Evolutionary conservation across 2,329 filamentous ascomycete genomes (phyloP), one percentile per base, ranked within the genome.

Genomic region (Colletotrichum tabaci): DNA sequence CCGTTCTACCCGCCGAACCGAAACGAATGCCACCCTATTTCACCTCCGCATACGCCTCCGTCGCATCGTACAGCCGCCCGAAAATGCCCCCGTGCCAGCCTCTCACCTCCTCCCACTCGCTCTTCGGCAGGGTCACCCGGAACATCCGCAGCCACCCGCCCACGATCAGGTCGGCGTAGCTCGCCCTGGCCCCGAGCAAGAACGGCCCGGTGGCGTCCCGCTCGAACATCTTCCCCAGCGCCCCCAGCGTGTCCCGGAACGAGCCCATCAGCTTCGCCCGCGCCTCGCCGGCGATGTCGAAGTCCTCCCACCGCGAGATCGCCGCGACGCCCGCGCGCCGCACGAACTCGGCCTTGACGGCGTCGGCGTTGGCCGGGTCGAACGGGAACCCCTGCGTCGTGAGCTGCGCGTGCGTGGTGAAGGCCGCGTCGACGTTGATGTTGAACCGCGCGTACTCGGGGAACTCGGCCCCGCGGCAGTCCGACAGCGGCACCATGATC

Each of bases 121-220:
- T 71, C 65, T 74, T 63, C 0, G 83, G 84, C 65, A 89, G 75
- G 35, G 80, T 82, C 16, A 50, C 76, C 4, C 74, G 72, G 64
- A 84, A 74, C 84, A 88, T 87, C 7, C 82, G 80, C 76, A 90
- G 66, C 88, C 89, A 91, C 0, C 80, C 87, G 1, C 88, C 88
- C 0, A 91, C 84, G 44, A 90, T 88, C 0, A 89, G 75, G 75
- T 91, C 89, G 1, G 87, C 88, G 80, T 90, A 89, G 55, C 76
- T 85, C 1, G 83, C 81, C 75, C 74, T 75, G 1, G 73, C 58
- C 0, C 87, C 88, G 2, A 88, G 79, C 1, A 90, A 30, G 60
- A 87, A 90, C 0, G 87, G 85, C 8, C 87, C 87, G 15, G 72
- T 78, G 0, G 74, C 56, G 58, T 87, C 81, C 53, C 26, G 69